These are phyloP conservation scores for Epichloe gansuensis DNA, from an alignment of 2,329 filamentous ascomycete species.

Conservation along the genomic window DNA sequence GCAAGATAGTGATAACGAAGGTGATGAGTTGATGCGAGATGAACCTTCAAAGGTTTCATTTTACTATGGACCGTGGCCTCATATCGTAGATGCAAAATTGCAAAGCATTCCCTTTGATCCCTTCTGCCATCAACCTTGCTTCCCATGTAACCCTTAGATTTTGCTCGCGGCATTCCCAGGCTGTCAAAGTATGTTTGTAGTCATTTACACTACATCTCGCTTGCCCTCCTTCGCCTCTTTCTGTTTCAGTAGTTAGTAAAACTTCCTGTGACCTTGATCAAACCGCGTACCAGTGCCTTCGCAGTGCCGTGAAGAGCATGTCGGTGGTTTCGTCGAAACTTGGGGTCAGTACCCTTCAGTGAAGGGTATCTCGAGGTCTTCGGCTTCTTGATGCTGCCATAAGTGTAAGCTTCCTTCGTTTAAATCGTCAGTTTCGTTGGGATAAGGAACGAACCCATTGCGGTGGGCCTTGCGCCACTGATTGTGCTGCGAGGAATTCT, in stretches of 20 bases:
- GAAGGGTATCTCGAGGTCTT: slow-evolving; percentile 99
- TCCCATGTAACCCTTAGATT: neutral
- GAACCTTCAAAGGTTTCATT: neutral
- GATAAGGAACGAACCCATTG: slow-evolving; percentile 66
- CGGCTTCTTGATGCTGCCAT: slow-evolving; percentile 96
- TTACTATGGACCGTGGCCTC: neutral
- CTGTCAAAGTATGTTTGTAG: neutral
- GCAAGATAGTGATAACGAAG: neutral
- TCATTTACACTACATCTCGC: slow-evolving; percentile 62
- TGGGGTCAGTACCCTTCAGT: slow-evolving; percentile 96
- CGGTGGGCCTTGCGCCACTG: slow-evolving; percentile 97
- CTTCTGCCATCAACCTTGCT: neutral
- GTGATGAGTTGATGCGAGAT: neutral
- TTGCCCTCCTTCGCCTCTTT: slow-evolving; percentile 98
- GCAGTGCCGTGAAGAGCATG: slow-evolving; percentile 98
- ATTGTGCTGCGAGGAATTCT: slow-evolving; percentile 99
- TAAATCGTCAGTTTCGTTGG: neutral
- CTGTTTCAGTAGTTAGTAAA: slow-evolving; percentile 37
- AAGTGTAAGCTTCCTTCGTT: slow-evolving; percentile 7
- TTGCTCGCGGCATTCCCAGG: neutral
- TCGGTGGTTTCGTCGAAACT: slow-evolving; percentile 99
- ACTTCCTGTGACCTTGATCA: neutral
- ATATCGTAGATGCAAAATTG: neutral
- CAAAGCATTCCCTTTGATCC: neutral
- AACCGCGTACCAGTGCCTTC: slow-evolving; percentile 76